Evolutionary conservation across 139 green algal species (phyloP), one percentile per base, ranked within the genome.

Genomic region (Marvania coccoides): DNA sequence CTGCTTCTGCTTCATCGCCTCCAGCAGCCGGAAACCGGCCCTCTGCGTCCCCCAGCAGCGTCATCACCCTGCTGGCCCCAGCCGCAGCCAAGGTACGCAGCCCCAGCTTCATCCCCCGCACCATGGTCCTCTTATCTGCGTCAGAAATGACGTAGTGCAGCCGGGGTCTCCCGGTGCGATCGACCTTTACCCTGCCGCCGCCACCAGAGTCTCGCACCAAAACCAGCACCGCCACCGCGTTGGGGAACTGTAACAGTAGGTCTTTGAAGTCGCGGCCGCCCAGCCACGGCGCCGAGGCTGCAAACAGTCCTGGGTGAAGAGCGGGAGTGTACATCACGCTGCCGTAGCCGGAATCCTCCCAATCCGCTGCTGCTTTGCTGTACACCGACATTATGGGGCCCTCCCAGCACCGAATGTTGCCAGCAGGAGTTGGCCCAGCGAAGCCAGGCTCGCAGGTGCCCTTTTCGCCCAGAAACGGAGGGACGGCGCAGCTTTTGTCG

Each of bases 311-410:
- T 6, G 73, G 67, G 39, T 83, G 72, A 47, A 71, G 58, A 26
- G 63, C 34, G 5, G 70, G 48, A 8, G 78, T 79, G 34, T 70
- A 69, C 1, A 88, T 56, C 56, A 87, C 55, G 37, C 58, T 33
- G 2, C 84, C 84, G 39, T 91, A 91, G 24, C 78, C 78, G n/a
- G 19, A 36, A 15, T 39, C 59, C 35, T 77, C 62, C 83, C 83
- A 91, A 46, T 84, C 47, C 6, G 75, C 82, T 6, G 55, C 73
- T 4, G 77, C 57, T 10, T 39, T 67, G 35, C 61, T 79, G 39
- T 75, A 82, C 0, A 42, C 34, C n/a, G 34, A 61, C 83, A 90
- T 91, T 7, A 81, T 70, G 6, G 73, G 47, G 15, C 77, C 80
- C 65, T 89, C 65, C 55, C 47, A 79, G 6, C 37, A 58, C 1